These are phyloP conservation scores for Thelephora terrestris DNA, from an alignment of 1,284 basidiomycete genomes.

Conservation along the genomic window DNA sequence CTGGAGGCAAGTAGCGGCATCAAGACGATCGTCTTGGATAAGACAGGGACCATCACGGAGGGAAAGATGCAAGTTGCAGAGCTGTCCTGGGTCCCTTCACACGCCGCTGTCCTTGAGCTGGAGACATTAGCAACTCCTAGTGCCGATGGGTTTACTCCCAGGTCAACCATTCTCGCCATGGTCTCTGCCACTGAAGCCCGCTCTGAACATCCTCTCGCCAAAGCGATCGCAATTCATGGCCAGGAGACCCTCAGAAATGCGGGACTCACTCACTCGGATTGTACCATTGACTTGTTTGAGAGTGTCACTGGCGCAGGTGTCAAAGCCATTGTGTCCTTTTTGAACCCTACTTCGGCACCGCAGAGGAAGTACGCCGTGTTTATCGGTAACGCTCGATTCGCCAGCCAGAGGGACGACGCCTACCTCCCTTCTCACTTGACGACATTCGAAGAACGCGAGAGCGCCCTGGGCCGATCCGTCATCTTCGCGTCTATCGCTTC, in stretches of 20 bases:
- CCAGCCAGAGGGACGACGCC: conserved; percentile 40
- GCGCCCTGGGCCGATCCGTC: conserved; percentile 67
- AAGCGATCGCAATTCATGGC: conserved; percentile 80
- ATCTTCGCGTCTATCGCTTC: conserved; percentile 68
- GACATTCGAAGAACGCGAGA: conserved; percentile 60
- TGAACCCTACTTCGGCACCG: conserved; percentile 17
- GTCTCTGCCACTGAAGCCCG: conserved; percentile 80
- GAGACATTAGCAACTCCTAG: conserved; percentile 39
- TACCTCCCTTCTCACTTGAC: conserved; percentile 49
- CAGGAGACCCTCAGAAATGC: conserved; percentile 50
- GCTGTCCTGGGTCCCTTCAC: conserved; percentile 63
- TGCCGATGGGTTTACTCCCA: conserved; percentile 46
- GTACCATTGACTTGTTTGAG: conserved; percentile 62
- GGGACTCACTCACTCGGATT: conserved; percentile 26
- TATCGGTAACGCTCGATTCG: conserved; percentile 69
- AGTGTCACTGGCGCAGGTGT: conserved; percentile 87
- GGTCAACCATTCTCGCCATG: conserved; percentile 54
- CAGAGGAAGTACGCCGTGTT: conserved; percentile 42
- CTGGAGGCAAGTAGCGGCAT: conserved; percentile 86
- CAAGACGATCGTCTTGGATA: conserved; percentile 83
- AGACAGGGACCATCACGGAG: conserved; percentile 94
- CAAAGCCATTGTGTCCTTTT: conserved; percentile 50
- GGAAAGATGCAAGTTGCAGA: conserved; percentile 74
- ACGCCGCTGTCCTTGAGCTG: conserved; percentile 8
- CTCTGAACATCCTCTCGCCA: conserved; percentile 94